Evolutionary conservation across 2,329 filamentous ascomycete genomes (phyloP).

Genomic region (Eutypa lata): DNA sequence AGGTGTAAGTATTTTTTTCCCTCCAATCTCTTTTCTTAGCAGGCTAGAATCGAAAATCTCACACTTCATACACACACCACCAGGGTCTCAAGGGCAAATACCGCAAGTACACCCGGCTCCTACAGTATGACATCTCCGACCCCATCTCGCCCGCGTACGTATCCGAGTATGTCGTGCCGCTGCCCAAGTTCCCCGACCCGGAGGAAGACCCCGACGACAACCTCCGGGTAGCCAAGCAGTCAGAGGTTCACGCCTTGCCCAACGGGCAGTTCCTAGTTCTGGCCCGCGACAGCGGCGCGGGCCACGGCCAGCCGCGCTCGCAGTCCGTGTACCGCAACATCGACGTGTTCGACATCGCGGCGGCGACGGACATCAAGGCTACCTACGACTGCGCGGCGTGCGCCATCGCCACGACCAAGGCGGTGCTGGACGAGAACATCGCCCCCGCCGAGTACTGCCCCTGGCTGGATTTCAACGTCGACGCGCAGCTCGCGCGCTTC

Average conservation of each 20-base stretch:
- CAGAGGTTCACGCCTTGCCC: slow-evolving; percentile 63
- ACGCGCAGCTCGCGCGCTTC: slow-evolving; percentile 61
- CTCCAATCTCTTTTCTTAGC: not conserved
- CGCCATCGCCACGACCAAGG: slow-evolving; percentile 29
- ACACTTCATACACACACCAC: not conserved
- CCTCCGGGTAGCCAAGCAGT: slow-evolving; percentile 59
- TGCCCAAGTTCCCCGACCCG: slow-evolving; percentile 56
- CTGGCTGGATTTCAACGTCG: slow-evolving; percentile 67
- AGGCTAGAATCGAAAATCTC: not conserved
- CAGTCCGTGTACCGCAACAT: slow-evolving; percentile 63
- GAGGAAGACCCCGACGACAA: slow-evolving; percentile 42
- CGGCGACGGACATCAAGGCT: slow-evolving; percentile 59
- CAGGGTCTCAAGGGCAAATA: slow-evolving; percentile 40
- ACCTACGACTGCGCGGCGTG: slow-evolving; percentile 34
- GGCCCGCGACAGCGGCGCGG: slow-evolving; percentile 59
- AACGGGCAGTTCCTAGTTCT: slow-evolving; percentile 65
- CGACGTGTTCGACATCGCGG: slow-evolving; percentile 64
- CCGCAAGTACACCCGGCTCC: slow-evolving; percentile 56
- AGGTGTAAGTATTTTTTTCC: slow-evolving; percentile 38
- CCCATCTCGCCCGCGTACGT: slow-evolving; percentile 41
- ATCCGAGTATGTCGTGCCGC: slow-evolving; percentile 63
- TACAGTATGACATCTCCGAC: slow-evolving; percentile 60
- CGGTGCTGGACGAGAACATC: slow-evolving; percentile 51
- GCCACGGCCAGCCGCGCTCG: slow-evolving; percentile 51
- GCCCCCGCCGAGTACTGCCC: slow-evolving; percentile 59